These are phyloP conservation scores for Corchorus olitorius DNA, from an alignment of 345 rosid genomes.

Conservation along the genomic window DNA sequence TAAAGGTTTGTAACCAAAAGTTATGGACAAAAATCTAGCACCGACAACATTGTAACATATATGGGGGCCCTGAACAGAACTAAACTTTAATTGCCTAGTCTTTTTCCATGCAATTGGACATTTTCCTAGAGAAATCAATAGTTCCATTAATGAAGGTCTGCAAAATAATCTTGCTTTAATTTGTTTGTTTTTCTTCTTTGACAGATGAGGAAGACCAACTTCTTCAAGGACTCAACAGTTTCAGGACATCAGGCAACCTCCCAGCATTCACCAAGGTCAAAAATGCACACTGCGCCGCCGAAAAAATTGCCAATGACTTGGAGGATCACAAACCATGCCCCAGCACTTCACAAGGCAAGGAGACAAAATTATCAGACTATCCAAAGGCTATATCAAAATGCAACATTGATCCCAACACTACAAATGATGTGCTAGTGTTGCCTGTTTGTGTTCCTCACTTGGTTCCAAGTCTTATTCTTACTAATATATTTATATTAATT, in stretches of 20 bases:
- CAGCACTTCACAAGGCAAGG: constrained; percentile 25
- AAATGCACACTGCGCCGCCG: constrained; percentile 69
- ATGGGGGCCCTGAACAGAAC: no score
- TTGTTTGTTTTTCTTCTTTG: no score
- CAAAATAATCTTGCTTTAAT: no score
- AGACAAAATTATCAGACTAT: constrained; percentile 42
- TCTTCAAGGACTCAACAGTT: constrained; percentile 75
- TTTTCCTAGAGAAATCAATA: no score
- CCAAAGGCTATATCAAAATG: constrained; percentile 54
- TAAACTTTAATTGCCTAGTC: no score
- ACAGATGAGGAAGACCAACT: constrained; percentile 66
- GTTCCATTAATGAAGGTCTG: no score
- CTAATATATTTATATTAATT: no score
- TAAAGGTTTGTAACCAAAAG: no score
- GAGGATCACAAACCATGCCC: constrained; percentile 59
- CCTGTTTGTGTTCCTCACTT: constrained; percentile 64
- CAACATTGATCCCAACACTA: constrained; percentile 50
- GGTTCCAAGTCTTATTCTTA: constrained; percentile 64
- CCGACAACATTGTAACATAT: no score
- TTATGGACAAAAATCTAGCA: no score
- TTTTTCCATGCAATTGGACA: no score
- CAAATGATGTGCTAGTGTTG: constrained; percentile 54
- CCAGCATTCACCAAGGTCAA: constrained; percentile 47
- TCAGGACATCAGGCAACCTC: constrained; percentile 48
- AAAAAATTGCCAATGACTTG: constrained; percentile 52